Percentiles rank a stretch among this genome's conserved stretches.
Evolutionary conservation across 768 basidiomycete genomes (phyloP).

Genomic region (Suillus placidus): DNA sequence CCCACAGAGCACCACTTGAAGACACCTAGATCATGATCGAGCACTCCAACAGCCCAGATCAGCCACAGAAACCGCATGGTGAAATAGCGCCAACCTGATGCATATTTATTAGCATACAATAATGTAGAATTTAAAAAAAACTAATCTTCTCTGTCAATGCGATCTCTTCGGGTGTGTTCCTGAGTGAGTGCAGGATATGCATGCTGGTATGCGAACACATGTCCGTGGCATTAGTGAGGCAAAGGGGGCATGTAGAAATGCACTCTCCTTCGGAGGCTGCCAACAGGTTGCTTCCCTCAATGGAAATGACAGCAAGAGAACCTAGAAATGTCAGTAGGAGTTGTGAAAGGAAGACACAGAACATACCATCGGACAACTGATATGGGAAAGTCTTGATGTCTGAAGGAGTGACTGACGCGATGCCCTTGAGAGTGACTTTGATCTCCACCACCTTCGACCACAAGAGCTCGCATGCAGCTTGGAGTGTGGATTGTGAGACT

Average conservation of each 20-base stretch:
- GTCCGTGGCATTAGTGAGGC: background rate
- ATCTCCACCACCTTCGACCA: background rate
- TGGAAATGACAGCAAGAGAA: background rate
- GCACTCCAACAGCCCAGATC: too few species aligned
- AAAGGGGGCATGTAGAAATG: background rate
- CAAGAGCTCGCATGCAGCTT: background rate
- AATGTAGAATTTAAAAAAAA: too few species aligned
- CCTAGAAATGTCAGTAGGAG: too few species aligned
- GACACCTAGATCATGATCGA: too few species aligned
- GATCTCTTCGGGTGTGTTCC: background rate
- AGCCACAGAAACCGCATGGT: too few species aligned
- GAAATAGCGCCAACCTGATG: too few species aligned
- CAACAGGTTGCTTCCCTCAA: background rate
- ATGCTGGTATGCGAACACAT: background rate
- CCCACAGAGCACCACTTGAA: too few species aligned
- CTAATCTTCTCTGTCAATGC: too few species aligned
- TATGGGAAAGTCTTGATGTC: background rate
- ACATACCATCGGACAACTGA: background rate
- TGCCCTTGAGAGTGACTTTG: too few species aligned
- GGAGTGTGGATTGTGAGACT: background rate
- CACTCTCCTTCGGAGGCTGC: background rate
- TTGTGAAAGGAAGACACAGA: too few species aligned
- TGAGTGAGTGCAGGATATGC: background rate
- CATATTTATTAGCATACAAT: too few species aligned
- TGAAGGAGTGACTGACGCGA: background rate